Percentiles rank a stretch among this genome's conserved stretches.
phyloP scores from a whole-genome alignment of 352 stramenopile species.

The Hyaloperonospora brassicae region DNA sequence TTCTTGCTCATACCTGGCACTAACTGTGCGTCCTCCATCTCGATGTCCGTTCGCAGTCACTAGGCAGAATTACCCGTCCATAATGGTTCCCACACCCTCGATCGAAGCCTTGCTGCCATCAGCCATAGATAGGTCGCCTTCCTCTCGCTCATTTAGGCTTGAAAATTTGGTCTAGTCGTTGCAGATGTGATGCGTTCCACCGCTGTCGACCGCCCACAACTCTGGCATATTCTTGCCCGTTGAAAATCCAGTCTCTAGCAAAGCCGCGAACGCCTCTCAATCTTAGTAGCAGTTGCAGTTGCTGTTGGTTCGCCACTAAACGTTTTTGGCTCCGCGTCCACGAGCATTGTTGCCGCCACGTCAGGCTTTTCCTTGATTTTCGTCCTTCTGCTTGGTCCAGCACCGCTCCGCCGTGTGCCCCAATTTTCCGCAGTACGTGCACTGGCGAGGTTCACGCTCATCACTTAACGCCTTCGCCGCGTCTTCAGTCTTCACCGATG shows the following conservation, averaged over 20 bases:
- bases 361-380: constrained; percentile 1
- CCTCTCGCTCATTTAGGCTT: background rate
- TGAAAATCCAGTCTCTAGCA: constrained; percentile 1
- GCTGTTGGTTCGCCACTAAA: background rate
- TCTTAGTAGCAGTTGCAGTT: background rate
- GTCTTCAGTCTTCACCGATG: too few species aligned
- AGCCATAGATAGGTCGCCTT: background rate
- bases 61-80: background rate
- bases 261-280: constrained; percentile 13
- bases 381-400: constrained; percentile 17
- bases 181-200: constrained; percentile 1
- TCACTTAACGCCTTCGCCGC: constrained; percentile 6
- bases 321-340: constrained; percentile 7
- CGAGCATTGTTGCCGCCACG: constrained; percentile 2
- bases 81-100: constrained; percentile 1
- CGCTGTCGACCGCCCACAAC: constrained; percentile 8
- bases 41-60: constrained; percentile 6
- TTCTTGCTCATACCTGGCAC: constrained; percentile 13
- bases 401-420: constrained; percentile 13
- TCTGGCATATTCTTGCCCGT: constrained; percentile 4
- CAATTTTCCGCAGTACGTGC: constrained; percentile 17
- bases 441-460: constrained; percentile 9
- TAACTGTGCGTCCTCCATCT: constrained; percentile 12
- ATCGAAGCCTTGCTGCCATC: background rate
- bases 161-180: constrained; percentile 1